Percentiles rank a stretch among this genome's conserved stretches.
Conservation (phyloP, 1,139 yeast species). For the Geotrichum restrictum region DNA sequence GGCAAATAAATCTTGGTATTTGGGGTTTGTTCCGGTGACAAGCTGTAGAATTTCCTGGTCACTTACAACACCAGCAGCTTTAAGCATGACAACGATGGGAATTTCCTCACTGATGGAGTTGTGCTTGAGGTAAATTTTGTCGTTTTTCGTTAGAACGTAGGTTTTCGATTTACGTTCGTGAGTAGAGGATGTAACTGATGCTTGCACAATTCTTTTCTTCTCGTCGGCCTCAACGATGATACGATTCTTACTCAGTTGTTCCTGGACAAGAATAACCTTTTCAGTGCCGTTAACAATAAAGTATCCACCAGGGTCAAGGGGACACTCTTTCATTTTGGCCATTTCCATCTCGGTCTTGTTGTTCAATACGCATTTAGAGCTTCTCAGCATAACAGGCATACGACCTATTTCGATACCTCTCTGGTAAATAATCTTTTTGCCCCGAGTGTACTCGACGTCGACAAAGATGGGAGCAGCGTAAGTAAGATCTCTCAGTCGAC, state of each 20-base stretch:
- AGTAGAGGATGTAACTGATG: constrained; percentile 95
- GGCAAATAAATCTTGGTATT: constrained; percentile 86
- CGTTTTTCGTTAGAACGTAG: constrained; percentile 88
- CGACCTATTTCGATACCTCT: constrained; percentile 91
- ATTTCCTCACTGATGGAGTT: constrained; percentile 92
- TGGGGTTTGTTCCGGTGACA: constrained; percentile 85
- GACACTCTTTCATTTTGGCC: constrained; percentile 92
- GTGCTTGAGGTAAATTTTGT: constrained; percentile 84
- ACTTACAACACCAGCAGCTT: constrained; percentile 92
- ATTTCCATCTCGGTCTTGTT: constrained; percentile 75
- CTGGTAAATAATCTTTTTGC: constrained; percentile 84
- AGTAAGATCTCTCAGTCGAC: constrained; percentile 89
- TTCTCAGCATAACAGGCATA: constrained; percentile 96
- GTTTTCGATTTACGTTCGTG: constrained; percentile 97
- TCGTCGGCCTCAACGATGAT: constrained; percentile 97
- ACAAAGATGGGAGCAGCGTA: constrained; percentile 95
- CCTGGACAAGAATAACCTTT: constrained; percentile 93
- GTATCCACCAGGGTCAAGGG: constrained; percentile 97
- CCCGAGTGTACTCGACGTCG: constrained; percentile 94
- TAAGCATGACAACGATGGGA: constrained; percentile 86
- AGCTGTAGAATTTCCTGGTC: constrained; percentile 91
- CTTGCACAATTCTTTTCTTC: constrained; percentile 89
- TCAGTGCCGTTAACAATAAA: constrained; percentile 97
- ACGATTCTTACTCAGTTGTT: constrained; percentile 93
- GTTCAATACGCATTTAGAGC: constrained; percentile 81